Base-by-base conservation (phyloP, 129 eudicot species). In the Lactuca saligna region DNA sequence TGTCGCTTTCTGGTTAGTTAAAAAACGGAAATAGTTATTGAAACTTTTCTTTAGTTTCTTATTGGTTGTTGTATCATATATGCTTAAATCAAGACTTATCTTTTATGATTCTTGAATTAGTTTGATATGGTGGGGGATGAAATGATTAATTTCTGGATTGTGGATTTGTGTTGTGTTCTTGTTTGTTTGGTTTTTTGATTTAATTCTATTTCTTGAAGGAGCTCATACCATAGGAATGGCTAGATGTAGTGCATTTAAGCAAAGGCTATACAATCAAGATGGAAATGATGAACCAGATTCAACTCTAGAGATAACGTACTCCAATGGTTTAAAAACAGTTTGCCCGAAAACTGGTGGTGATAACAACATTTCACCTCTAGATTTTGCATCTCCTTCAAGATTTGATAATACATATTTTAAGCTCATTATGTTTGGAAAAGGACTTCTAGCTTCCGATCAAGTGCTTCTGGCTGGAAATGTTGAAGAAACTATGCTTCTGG, bases 181-280 rank as follows among this genome's bases (percentile, higher is more conserved):
- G 4, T 46, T 46, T 11, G 51, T 8, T 12, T 11, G 15, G 51
- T 34, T 61, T 10, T 10, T 3, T 37, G 17, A 33, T 11, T 14
- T 49, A 20, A 48, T 37, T 53, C 6, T 16, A 15, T 79, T 54
- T 61, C 35, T 62, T 83, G 63, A 72, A 91, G 96, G 99, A 80
- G 88, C 87, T 3, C 99, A 94, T 70, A 89, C 93, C 17, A 89
- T 94, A 50, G 99, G 99, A 48, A 54, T 77, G 85, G 97, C 99
- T 66, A 84, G 97, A 79, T 89, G 99, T 68, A 71, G 54, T 44
- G 64, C 90, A 70, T 92, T 92, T 73, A 86, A 81, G 82, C 87
- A 86, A 67, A 88, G 98, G 71, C 79, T 86, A 50, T 92, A 89
- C 88, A 88, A 79, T 58, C 95, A 88, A 84, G 81, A 86, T 17